These are phyloP conservation scores for Tolypocladium amazonense DNA, from an alignment of 2,329 filamentous ascomycete species.

Conservation along the genomic window DNA sequence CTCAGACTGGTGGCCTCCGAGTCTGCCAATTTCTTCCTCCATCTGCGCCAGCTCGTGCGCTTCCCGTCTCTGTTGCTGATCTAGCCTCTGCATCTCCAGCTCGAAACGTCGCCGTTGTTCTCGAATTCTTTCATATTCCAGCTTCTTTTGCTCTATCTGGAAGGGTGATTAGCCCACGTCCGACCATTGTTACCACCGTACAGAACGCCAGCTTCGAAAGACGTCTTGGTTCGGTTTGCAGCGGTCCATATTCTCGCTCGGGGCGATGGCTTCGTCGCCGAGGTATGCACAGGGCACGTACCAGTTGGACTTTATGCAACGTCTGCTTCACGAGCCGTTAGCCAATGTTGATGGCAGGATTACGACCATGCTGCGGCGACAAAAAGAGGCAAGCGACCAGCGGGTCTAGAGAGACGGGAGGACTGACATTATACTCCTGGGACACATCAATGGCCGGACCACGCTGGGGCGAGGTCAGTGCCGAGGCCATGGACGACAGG, in stretches of 20 bases:
- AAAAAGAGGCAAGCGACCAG: neutral
- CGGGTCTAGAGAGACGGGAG: neutral
- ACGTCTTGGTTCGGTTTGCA: neutral
- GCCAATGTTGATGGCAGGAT: conserved; percentile 9
- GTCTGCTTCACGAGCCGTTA: conserved; percentile 32
- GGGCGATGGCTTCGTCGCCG: neutral
- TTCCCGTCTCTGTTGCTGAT: conserved; percentile 72
- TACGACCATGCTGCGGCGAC: neutral
- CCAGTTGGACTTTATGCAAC: conserved; percentile 65
- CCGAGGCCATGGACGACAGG: conserved; percentile 38
- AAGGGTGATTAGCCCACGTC: conserved; percentile 22
- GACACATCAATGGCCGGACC: conserved; percentile 26
- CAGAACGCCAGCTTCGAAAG: neutral
- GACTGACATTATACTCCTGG: conserved; percentile 37
- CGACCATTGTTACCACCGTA: neutral
- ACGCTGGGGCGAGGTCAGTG: conserved; percentile 40
- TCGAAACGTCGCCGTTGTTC: conserved; percentile 86
- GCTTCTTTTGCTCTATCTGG: conserved; percentile 87
- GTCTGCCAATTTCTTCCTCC: conserved; percentile 61
- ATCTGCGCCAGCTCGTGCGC: conserved; percentile 79
- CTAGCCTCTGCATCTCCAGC: conserved; percentile 81
- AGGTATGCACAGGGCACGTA: conserved; percentile 35
- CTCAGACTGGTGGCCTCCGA: conserved; percentile 74
- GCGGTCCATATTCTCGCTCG: neutral
- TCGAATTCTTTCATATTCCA: conserved; percentile 83